Conservation (phyloP, 2,329 filamentous ascomycete genomes). For the Pochonia chlamydosporia region DNA sequence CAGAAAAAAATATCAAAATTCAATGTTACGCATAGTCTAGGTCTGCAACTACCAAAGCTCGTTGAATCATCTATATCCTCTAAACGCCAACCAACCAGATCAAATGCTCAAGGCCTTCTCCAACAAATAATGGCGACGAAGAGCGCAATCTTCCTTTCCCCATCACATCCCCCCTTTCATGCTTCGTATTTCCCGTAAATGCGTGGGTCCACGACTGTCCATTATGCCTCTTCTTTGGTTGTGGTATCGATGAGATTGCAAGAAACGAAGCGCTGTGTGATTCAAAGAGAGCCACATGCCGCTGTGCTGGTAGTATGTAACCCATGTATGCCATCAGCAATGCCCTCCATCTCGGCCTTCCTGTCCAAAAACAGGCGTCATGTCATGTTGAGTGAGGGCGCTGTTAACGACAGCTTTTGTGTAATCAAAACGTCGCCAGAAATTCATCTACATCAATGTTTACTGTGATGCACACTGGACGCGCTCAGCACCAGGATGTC, state of each 20-base stretch:
- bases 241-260: constrained; percentile 15
- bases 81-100: constrained; percentile 31
- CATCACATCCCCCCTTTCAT: constrained; percentile 5
- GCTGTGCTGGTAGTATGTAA: constrained; percentile 1
- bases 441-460: constrained; percentile 20
- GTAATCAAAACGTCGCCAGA: neutral
- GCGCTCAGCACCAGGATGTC: constrained; percentile 70
- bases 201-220: constrained; percentile 1
- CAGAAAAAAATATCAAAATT: constrained; percentile 1
- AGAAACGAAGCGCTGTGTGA: constrained; percentile 8
- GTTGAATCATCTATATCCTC: constrained; percentile 33
- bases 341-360: constrained; percentile 9
- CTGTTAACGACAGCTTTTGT: neutral
- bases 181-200: constrained; percentile 9
- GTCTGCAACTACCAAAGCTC: constrained; percentile 21
- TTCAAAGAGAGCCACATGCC: constrained; percentile 8
- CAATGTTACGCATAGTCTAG: constrained; percentile 15
- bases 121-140: constrained; percentile 7
- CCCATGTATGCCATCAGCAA: constrained; percentile 13
- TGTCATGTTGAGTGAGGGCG: neutral
- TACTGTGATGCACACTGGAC: constrained; percentile 88
- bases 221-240: constrained; percentile 1
- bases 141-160: constrained; percentile 6
- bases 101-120: constrained; percentile 21
- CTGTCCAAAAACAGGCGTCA: neutral